A percentile compares a stretch with the other conserved stretches of the same genome.
Conservation (phyloP, 176 grass and related monocot genomes). For the Oryza glaberrima region DNA sequence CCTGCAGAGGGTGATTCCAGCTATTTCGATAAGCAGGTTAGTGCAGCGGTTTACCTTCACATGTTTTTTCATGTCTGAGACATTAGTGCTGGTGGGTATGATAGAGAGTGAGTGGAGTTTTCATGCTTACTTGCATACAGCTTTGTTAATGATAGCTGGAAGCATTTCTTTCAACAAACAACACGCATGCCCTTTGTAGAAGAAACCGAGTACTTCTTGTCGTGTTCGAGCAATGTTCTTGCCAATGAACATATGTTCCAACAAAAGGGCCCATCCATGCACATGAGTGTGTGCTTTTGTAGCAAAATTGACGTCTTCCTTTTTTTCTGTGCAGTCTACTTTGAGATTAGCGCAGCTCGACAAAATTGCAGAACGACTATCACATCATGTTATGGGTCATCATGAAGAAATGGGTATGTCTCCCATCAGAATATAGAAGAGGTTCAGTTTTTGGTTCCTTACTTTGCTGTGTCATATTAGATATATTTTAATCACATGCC, state of each 20-base stretch:
- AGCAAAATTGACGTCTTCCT: not conserved
- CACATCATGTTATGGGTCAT: constrained; percentile 95
- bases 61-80: not conserved
- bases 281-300: constrained; percentile 19
- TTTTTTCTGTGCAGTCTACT: constrained; percentile 66
- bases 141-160: constrained; percentile 27
- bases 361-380: constrained; percentile 88
- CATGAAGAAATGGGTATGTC: constrained; percentile 97
- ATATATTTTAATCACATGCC: constrained; percentile 21
- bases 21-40: constrained; percentile 97
- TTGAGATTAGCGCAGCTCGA: constrained; percentile 92
- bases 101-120: not conserved
- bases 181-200: not conserved
- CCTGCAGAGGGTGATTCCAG: constrained; percentile 67
- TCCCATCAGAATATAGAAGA: constrained; percentile 35
- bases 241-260: constrained; percentile 11
- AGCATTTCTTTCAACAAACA: not conserved
- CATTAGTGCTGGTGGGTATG: not conserved
- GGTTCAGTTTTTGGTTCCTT: constrained; percentile 16
- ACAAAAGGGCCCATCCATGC: not conserved
- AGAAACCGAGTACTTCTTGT: not conserved
- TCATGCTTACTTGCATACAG: not conserved
- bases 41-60: constrained; percentile 10
- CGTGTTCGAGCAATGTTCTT: constrained; percentile 34
- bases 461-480: not conserved